A percentile compares a stretch with the other conserved stretches of the same genome.
phyloP scores from a whole-genome alignment of 176 grass and related monocot genomes.

The Typha latifolia region DNA sequence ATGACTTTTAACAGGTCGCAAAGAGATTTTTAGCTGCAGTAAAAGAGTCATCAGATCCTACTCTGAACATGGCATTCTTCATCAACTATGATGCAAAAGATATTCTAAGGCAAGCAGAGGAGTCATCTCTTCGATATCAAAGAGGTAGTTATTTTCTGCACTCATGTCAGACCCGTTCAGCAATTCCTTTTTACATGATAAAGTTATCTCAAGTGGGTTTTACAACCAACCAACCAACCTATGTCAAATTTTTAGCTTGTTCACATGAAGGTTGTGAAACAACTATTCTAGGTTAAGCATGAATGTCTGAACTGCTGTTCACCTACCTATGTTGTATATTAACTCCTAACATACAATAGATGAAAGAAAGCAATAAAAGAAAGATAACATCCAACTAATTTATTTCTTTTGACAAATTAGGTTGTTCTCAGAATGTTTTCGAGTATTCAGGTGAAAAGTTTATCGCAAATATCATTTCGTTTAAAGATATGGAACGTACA shows the following conservation, averaged over 20 bases:
- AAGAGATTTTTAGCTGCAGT: slow-evolving; percentile 57
- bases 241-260: too few species aligned
- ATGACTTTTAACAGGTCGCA: slow-evolving; percentile 32
- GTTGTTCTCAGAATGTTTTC: too few species aligned
- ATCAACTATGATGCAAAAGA: slow-evolving; percentile 49
- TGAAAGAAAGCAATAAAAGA: too few species aligned
- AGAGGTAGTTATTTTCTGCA: slow-evolving; percentile 34
- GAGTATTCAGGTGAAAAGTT: too few species aligned
- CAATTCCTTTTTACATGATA: not conserved
- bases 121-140: slow-evolving; percentile 49
- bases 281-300: not conserved
- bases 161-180: not conserved
- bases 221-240: too few species aligned
- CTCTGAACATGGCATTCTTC: slow-evolving; percentile 65
- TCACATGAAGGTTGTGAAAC: too few species aligned
- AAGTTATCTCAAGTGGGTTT: not conserved
- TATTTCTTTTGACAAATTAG: too few species aligned
- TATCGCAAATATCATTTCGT: too few species aligned
- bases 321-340: not conserved
- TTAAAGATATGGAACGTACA: too few species aligned
- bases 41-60: slow-evolving; percentile 31
- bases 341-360: not conserved
- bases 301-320: not conserved
- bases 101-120: slow-evolving; percentile 55
- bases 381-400: too few species aligned